Percentiles rank a stretch among this genome's conserved stretches.
Conservation (phyloP, 768 basidiomycete genomes). For the Russula olivacea region DNA sequence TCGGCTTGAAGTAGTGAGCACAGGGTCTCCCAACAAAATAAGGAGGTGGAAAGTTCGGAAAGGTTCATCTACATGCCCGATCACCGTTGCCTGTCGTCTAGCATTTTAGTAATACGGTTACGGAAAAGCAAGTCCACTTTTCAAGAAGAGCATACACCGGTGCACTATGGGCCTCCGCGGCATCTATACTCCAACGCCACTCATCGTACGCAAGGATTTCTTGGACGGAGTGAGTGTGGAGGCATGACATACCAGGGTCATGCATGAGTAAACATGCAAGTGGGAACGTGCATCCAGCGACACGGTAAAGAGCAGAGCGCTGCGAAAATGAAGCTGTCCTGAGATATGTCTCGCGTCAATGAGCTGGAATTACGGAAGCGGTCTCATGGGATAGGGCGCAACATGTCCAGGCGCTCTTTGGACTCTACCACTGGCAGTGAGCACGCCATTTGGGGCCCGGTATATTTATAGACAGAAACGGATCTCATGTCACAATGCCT, state of each 20-base stretch:
- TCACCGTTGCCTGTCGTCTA: neutral
- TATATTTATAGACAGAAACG: neutral
- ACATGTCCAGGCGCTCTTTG: neutral
- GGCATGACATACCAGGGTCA: neutral
- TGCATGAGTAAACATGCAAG: neutral
- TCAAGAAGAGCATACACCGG: neutral
- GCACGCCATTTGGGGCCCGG: no score
- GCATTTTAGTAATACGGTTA: neutral
- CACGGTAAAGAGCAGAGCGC: neutral
- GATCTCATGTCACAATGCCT: neutral
- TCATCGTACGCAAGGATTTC: neutral
- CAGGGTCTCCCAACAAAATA: neutral
- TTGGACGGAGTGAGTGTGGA: neutral
- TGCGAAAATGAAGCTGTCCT: neutral
- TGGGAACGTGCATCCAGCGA: neutral
- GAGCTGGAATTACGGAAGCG: neutral
- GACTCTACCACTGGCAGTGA: neutral
- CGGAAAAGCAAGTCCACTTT: neutral
- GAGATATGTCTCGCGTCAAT: neutral
- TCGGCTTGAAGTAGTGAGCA: neutral
- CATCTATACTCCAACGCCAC: neutral
- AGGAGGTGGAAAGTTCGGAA: neutral
- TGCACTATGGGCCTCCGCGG: neutral
- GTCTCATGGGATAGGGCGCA: neutral
- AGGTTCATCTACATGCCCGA: neutral